Base-by-base conservation (phyloP, 331 rosid genomes). In the Ulmus americana region DNA sequence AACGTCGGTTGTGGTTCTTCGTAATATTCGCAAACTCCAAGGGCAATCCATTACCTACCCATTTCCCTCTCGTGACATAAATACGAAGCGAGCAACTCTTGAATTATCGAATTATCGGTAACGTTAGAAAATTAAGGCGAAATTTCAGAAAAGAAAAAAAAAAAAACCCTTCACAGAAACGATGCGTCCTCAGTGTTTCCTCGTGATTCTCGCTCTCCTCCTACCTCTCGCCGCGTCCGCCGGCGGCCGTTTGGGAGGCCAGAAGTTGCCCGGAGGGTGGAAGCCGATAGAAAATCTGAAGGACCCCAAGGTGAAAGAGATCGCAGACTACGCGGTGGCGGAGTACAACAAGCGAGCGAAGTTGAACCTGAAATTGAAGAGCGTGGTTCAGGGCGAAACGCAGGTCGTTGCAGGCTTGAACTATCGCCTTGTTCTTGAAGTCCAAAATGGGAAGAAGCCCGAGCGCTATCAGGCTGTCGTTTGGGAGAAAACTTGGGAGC, bases 371-470 rank as follows among this genome's bases (percentile, higher is more conserved):
- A 59, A 7, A 67, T 69, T 84, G 15, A 63, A 45, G 44, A 65
- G 16, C 8, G 70, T 82, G 10, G 40, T 80, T n/a, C 61, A 63
- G 45, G 95, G 88, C 8, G 78, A 80, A 65, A 43, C 67, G 5
- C 90, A 84, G 69, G 90, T 84, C 10, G 95, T 87, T 4, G 41
- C 90, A 4, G 95, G 88, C 1, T 71, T 62, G 13, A 87, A 82
- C 47, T 87, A 78, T 49, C 80, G 79, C 52, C 83, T 87, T 3
- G 64, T 74, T 7, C 20, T 82, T 20, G 40, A 56, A n/a, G 77
- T 81, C 4, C 70, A 67, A 4, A 78, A 64, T 1, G 69, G 48
- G 12, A 40, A 63, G 39, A 61, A 12, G 42, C 1, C 73, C 6
- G 59, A 55, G 10, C 35, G 61, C 5, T 87, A 82, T 40, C 48